Percentiles rank a stretch among this genome's conserved stretches.
phyloP scores from a whole-genome alignment of 2,329 filamentous ascomycete genomes.

The Trichoderma brevicompactum region DNA sequence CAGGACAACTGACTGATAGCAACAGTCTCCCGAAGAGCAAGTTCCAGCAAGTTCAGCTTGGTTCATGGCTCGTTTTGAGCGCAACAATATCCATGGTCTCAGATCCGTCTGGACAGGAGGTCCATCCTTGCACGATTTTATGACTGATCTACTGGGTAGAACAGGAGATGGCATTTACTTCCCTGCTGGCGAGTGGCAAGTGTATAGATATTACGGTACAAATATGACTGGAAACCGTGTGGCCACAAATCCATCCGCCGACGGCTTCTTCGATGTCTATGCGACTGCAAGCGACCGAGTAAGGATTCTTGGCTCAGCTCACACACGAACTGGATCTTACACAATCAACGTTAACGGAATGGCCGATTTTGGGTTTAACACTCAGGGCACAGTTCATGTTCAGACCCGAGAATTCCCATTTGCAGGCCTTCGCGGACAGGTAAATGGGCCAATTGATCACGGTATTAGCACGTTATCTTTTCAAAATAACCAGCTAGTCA shows the following conservation, averaged over 20 bases:
- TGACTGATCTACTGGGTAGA: conserved; percentile 10
- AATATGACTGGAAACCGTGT: conserved; percentile 26
- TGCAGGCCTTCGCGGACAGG: conserved; percentile 19
- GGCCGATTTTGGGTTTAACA: conserved; percentile 26
- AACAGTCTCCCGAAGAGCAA: conserved; percentile 24
- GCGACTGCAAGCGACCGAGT: conserved; percentile 24
- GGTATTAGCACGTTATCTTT: conserved; percentile 18
- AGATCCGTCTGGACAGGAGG: conserved; percentile 22
- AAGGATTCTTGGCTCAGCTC: conserved; percentile 23
- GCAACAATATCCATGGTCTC: conserved; percentile 20
- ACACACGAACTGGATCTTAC: conserved; percentile 17
- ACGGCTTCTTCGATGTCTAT: conserved; percentile 22
- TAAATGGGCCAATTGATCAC: conserved; percentile 25
- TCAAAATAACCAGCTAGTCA: conserved; percentile 15
- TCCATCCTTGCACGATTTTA: conserved; percentile 19
- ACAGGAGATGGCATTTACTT: conserved; percentile 10
- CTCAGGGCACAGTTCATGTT: conserved; percentile 9
- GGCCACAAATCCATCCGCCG: not conserved
- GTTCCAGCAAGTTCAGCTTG: conserved; percentile 24
- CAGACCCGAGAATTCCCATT: conserved; percentile 20
- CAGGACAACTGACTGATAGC: not conserved
- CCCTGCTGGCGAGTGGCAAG: conserved; percentile 24
- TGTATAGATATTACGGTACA: conserved; percentile 25
- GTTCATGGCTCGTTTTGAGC: conserved; percentile 25
- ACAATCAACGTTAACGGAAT: conserved; percentile 4